phyloP scores from a whole-genome alignment of 148 eudicot genomes.

The Limonium bicolor region DNA sequence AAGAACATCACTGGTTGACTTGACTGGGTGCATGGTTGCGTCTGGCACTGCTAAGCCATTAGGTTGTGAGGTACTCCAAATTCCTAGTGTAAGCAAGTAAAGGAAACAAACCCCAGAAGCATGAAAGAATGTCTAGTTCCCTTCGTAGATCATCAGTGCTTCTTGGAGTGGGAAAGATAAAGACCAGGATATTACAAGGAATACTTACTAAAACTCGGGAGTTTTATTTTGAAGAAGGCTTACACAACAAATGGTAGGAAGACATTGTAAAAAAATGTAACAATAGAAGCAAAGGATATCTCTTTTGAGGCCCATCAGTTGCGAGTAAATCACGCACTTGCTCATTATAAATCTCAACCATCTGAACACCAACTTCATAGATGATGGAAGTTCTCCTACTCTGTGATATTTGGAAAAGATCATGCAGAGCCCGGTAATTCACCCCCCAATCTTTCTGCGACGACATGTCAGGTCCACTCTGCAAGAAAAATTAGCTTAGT shows the following conservation, averaged over 20 bases:
- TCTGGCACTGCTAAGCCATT: conserved; percentile 97
- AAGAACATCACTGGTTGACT: conserved; percentile 73
- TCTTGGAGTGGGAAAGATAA: no score
- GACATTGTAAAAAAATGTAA: not conserved
- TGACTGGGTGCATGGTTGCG: conserved; percentile 90
- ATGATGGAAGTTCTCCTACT: conserved; percentile 47
- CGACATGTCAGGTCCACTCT: conserved; percentile 73
- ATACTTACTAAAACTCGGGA: no score
- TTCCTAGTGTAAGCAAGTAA: conserved; percentile 90
- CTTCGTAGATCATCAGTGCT: no score
- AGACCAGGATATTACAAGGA: no score
- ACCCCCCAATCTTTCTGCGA: conserved; percentile 77
- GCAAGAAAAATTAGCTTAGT: conserved; percentile 3
- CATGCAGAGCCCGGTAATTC: conserved; percentile 77
- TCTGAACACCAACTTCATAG: conserved; percentile 76
- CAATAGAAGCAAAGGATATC: conserved; percentile 56
- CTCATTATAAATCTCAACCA: conserved; percentile 90
- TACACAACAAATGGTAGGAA: not conserved
- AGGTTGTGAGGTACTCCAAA: conserved; percentile 82
- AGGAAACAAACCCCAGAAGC: conserved; percentile 18
- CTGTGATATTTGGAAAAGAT: conserved; percentile 69
- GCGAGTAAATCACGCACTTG: conserved; percentile 88
- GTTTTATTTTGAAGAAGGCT: no score
- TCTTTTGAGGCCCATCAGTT: conserved; percentile 45
- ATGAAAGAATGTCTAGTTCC: no score